These are phyloP conservation scores for Cystobasidium onofrii DNA, from an alignment of 768 basidiomycete genomes.

Conservation along the genomic window DNA sequence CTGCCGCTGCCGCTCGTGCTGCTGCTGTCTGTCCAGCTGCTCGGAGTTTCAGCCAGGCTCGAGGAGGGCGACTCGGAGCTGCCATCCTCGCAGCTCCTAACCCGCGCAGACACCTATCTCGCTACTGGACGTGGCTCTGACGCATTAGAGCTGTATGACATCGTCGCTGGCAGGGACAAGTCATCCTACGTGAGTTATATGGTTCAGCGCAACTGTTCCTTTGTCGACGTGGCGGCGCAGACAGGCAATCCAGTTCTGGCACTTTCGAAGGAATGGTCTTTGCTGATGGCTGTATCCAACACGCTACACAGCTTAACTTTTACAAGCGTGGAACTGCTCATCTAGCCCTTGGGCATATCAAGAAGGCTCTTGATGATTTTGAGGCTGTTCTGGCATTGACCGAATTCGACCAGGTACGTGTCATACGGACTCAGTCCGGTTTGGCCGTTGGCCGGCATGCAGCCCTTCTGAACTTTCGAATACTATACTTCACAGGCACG, in stretches of 20 bases:
- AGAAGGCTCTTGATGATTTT: slow-evolving; percentile 35
- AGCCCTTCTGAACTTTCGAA: neutral
- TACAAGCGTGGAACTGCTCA: slow-evolving; percentile 33
- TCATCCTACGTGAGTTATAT: slow-evolving; percentile 21
- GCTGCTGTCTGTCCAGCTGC: neutral
- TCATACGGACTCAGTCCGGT: neutral
- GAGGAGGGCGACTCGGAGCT: neutral
- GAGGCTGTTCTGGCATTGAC: slow-evolving; percentile 31
- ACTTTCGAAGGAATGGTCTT: neutral
- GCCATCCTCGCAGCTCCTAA: slow-evolving; percentile 23
- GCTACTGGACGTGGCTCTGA: neutral
- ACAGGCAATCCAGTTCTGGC: too few species aligned
- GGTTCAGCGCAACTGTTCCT: neutral
- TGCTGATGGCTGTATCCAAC: neutral
- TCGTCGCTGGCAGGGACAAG: slow-evolving; percentile 11
- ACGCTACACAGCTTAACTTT: slow-evolving; percentile 12
- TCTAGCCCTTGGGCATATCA: slow-evolving; percentile 22
- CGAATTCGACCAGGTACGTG: slow-evolving; percentile 35
- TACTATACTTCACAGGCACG: slow-evolving; percentile 11
- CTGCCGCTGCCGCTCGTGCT: neutral
- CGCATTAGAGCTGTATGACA: slow-evolving; percentile 29
- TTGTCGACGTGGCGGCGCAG: neutral
- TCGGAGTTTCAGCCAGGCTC: neutral
- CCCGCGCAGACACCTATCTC: slow-evolving; percentile 9
- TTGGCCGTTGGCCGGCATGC: neutral